Conservation (phyloP, 768 basidiomycete genomes). For the Leccinum aurantiacum region DNA sequence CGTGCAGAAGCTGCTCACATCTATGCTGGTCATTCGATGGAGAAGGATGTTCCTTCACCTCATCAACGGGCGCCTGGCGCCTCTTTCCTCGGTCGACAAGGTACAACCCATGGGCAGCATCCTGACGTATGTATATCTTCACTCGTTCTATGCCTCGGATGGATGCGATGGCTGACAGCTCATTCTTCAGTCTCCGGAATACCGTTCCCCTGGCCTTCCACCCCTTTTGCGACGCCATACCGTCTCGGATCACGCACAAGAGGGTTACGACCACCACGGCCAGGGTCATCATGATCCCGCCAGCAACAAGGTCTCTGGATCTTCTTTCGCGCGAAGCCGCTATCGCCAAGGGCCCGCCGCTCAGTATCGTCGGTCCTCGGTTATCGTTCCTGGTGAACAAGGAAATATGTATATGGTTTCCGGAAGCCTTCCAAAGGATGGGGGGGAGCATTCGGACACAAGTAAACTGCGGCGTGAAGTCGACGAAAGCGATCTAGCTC, state of each 20-base stretch:
- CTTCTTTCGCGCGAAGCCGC: conserved; percentile 24
- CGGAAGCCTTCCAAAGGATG: not conserved
- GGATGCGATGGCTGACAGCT: not conserved
- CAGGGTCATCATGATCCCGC: not conserved
- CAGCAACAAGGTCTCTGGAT: conserved; percentile 12
- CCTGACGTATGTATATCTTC: conserved; percentile 4
- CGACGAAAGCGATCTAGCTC: conserved; percentile 26
- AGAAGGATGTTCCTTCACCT: conserved; percentile 4
- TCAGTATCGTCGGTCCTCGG: conserved; percentile 21
- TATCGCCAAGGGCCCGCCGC: conserved; percentile 11
- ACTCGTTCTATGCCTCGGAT: not conserved
- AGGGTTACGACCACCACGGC: not conserved
- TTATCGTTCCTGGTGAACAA: conserved; percentile 25
- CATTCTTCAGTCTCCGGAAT: conserved; percentile 1
- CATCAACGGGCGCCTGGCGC: not conserved
- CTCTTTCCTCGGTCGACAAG: not conserved
- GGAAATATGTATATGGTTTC: conserved; percentile 31
- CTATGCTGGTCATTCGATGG: conserved; percentile 18
- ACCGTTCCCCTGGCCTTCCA: conserved; percentile 9
- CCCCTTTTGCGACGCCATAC: conserved; percentile 18
- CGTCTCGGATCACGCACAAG: not conserved
- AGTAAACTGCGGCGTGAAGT: conserved; percentile 9
- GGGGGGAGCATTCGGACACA: not conserved
- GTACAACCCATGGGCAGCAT: not conserved
- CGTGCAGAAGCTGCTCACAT: conserved; percentile 43